These are phyloP conservation scores for Solanum rostratum DNA, from an alignment of 257 asterid species.

Conservation along the genomic window DNA sequence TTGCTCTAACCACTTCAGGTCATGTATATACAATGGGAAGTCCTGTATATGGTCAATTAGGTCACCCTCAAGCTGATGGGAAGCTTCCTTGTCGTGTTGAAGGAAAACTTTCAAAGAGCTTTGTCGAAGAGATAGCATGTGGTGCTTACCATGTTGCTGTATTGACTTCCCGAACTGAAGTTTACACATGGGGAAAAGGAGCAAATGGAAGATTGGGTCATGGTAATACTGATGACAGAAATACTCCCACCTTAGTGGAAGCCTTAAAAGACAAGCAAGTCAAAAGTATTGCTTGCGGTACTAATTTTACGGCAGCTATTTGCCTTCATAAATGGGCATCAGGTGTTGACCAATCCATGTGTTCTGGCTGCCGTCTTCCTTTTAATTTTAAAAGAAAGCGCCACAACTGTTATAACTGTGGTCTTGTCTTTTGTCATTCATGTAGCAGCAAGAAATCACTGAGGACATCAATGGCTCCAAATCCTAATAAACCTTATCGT, in stretches of 20 bases:
- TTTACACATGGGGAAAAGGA: conserved; percentile 93
- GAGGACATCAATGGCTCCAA: conserved; percentile 90
- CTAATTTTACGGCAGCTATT: conserved; percentile 72
- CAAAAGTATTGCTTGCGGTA: conserved; percentile 80
- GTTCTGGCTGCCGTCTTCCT: conserved; percentile 83
- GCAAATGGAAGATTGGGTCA: conserved; percentile 91
- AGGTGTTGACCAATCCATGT: conserved; percentile 84
- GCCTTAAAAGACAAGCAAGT: conserved; percentile 88
- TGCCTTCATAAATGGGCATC: conserved; percentile 93
- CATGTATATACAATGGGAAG: conserved; percentile 86
- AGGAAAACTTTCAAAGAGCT: conserved; percentile 63
- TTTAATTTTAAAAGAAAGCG: conserved; percentile 90
- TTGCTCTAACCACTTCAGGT: conserved; percentile 81
- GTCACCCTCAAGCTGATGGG: conserved; percentile 78
- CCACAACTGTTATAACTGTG: conserved; percentile 91
- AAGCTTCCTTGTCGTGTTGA: conserved; percentile 75
- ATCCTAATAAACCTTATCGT: conserved; percentile 80
- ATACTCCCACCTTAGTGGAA: conserved; percentile 67
- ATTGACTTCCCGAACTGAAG: conserved; percentile 77
- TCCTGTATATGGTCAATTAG: conserved; percentile 88
- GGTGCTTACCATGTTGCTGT: conserved; percentile 94
- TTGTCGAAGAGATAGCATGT: conserved; percentile 84
- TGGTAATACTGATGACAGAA: conserved; percentile 72
- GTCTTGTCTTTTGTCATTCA: conserved; percentile 81
- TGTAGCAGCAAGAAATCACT: conserved; percentile 90